Base-by-base conservation (phyloP, 108 stramenopile genomes). In the Fistulifera pelliculosa region DNA sequence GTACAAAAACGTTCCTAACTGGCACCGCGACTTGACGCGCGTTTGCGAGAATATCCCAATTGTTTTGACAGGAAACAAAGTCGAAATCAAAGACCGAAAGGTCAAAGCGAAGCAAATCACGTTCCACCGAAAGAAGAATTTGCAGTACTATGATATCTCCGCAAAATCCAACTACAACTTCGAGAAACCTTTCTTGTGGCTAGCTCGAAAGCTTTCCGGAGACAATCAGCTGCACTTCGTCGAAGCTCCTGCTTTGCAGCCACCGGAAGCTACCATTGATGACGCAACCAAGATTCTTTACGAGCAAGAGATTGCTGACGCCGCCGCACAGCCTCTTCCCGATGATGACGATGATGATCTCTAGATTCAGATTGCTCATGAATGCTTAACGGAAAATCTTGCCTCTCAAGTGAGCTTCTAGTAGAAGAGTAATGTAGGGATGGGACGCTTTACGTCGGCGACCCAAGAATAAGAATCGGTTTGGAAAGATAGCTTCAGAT, bases 91-190 rank as follows among this genome's bases (percentile, higher is more conserved):
- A 78, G 99, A 98, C 78, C 85, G 99, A 44, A 98, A 98, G 94
- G 99, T 99, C 35, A 99, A 99, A 85, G 96, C 99, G 47, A 98
- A 98, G 86, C 96, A 99, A 75, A 97, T 99, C 64, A 96, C 94
- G 31, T 99, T 98, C 87, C 99, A 99, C 73, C 87, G 99, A 47
- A 98, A 97, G 87, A 98, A 98, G 87, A 98, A 98, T 67, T 73
- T 99, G 47, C 97, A 98, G 77, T 99, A 99, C 73, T 98, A 96
- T 62, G 97, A 99, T 74, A 98, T 99, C 63, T 98, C 96, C 14
- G 99, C 99, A 49, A 99, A 99, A 80, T 91, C 85, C 31, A 99
- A 99, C 85, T 98, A 98, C 90, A 98, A 99, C 93, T 98, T 98
- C 61, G 99, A 98, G 83, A 98, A 98, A 89, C 99, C 99, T 21